phyloP scores from a whole-genome alignment of 1,284 basidiomycete genomes.

The Athelia psychrophila region DNA sequence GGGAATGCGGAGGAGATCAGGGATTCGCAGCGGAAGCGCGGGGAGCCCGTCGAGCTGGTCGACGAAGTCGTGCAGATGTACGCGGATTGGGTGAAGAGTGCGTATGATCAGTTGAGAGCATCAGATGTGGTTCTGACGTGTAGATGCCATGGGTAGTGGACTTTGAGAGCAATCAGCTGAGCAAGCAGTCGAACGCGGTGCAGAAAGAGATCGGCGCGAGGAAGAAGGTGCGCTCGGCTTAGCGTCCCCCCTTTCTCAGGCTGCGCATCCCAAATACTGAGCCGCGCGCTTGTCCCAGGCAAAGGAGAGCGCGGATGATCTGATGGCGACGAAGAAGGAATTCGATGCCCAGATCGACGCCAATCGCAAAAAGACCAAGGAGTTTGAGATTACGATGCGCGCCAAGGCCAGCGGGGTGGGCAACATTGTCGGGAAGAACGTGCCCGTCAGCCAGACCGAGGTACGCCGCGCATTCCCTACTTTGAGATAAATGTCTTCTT shows the following conservation, averaged over 20 bases:
- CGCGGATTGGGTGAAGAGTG: slow-evolving; percentile 89
- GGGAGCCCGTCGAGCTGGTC: slow-evolving; percentile 86
- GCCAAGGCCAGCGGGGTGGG: slow-evolving; percentile 83
- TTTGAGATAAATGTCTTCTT: too few species aligned
- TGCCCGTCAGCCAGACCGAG: slow-evolving; percentile 88
- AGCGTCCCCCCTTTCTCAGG: too few species aligned
- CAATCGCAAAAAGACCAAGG: slow-evolving; percentile 73
- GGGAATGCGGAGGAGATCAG: slow-evolving; percentile 93
- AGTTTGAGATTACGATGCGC: slow-evolving; percentile 79
- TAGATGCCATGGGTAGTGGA: slow-evolving; percentile 61
- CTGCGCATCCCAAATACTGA: too few species aligned
- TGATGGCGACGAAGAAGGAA: slow-evolving; percentile 77
- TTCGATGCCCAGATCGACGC: slow-evolving; percentile 80
- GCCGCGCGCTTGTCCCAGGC: slow-evolving; percentile 44
- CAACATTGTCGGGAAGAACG: slow-evolving; percentile 89
- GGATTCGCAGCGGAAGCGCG: slow-evolving; percentile 91
- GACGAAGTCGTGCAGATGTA: slow-evolving; percentile 95
- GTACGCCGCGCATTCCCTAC: too few species aligned
- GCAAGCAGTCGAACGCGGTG: slow-evolving; percentile 84
- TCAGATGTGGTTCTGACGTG: slow-evolving; percentile 6
- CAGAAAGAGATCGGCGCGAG: slow-evolving; percentile 94
- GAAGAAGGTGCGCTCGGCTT: slow-evolving; percentile 68
- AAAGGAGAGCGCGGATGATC: slow-evolving; percentile 88
- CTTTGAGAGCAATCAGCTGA: slow-evolving; percentile 76
- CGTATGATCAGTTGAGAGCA: slow-evolving; percentile 27